Percentiles rank a stretch among this genome's conserved stretches.
These are phyloP conservation scores for Stephanodiscus triporus DNA, from an alignment of 108 stramenopile species.

Conservation along the genomic window DNA sequence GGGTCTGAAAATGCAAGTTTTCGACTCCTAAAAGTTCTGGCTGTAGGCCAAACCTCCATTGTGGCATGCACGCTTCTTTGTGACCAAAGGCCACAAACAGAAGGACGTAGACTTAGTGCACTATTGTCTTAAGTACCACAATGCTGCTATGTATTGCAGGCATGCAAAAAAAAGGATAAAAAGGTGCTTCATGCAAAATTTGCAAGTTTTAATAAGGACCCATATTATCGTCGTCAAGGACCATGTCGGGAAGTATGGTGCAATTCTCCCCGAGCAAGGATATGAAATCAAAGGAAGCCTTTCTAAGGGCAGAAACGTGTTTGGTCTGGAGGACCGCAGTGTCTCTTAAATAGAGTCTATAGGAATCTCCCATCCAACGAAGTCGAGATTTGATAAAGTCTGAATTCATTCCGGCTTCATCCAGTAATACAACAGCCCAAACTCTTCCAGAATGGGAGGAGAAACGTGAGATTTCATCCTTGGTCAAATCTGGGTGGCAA, in stretches of 20 bases:
- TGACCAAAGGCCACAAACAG: too few relatives aligned
- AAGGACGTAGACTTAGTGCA: too few relatives aligned
- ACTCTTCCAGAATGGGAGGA: too few relatives aligned
- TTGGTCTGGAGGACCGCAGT: not conserved
- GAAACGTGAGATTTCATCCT: not conserved
- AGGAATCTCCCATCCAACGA: constrained; percentile 9
- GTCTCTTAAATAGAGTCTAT: constrained; percentile 4
- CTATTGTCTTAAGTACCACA: too few relatives aligned
- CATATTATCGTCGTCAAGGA: not conserved
- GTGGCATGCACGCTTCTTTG: too few relatives aligned
- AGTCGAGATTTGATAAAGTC: too few relatives aligned
- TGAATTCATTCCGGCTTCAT: constrained; percentile 6
- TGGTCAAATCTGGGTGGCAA: constrained; percentile 9
- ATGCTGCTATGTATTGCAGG: too few relatives aligned
- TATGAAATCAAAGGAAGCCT: not conserved
- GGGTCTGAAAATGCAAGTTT: too few relatives aligned
- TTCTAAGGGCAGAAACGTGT: not conserved
- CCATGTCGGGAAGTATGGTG: not conserved
- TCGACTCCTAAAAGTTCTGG: too few relatives aligned
- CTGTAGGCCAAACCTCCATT: too few relatives aligned
- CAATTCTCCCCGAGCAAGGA: not conserved
- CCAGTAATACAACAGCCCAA: too few relatives aligned
- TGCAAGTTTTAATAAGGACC: not conserved
- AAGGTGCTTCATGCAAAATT: not conserved
- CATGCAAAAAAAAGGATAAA: too few relatives aligned